A percentile compares a stretch with the other conserved stretches of the same genome.
Evolutionary conservation across 176 grass and related monocot genomes (phyloP).

Genomic region (Carex pumila): DNA sequence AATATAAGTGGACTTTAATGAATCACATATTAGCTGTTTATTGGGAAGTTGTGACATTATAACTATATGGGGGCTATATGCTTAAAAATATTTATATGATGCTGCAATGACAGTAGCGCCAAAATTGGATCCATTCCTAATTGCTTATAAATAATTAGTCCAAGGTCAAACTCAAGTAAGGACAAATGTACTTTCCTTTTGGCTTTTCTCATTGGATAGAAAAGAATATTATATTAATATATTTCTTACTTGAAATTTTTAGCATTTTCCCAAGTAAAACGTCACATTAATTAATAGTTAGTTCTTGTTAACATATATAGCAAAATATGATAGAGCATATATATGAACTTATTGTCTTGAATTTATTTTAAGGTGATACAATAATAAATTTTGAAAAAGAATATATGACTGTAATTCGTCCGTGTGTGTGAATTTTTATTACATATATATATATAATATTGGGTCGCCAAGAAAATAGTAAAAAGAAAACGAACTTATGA

Average conservation of each 20-base stretch:
- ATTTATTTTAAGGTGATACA: background rate
- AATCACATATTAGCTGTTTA: slow-evolving; percentile 11
- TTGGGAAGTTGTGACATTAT: background rate
- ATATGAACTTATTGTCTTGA: background rate
- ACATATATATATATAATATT: background rate
- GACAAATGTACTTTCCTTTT: slow-evolving; percentile 14
- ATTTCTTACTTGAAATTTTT: background rate
- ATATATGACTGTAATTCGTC: background rate
- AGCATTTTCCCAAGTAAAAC: background rate
- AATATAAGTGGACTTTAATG: slow-evolving; percentile 19
- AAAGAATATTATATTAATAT: background rate
- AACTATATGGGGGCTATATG: background rate
- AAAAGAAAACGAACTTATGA: background rate
- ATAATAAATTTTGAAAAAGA: background rate
- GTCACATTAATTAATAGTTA: background rate
- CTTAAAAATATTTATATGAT: slow-evolving; percentile 26
- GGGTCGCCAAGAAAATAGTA: background rate
- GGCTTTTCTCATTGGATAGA: slow-evolving; percentile 2
- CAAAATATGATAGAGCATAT: background rate
- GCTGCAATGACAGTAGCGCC: slow-evolving; percentile 27
- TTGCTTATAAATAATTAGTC: slow-evolving; percentile 20
- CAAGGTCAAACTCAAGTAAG: slow-evolving; percentile 17
- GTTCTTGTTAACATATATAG: background rate
- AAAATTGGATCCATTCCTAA: slow-evolving; percentile 24
- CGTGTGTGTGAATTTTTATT: background rate